phyloP scores from a whole-genome alignment of 306 rosid species.

The Rubus idaeus region DNA sequence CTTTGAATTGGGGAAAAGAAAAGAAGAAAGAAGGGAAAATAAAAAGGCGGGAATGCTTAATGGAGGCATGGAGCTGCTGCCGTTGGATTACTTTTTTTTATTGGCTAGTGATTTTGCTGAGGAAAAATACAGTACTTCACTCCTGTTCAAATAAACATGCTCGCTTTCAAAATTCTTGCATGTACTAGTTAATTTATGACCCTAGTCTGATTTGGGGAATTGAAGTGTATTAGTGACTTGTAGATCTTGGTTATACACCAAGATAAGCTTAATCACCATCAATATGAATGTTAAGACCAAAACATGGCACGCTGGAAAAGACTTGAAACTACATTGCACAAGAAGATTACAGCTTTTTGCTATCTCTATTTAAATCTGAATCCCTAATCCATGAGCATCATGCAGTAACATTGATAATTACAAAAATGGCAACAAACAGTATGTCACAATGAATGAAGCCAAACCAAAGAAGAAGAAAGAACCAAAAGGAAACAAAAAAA shows the following conservation, averaged over 20 bases:
- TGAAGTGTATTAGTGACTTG: background rate
- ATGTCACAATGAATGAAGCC: slow-evolving; percentile 40
- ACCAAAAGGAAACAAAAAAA: slow-evolving; percentile 11
- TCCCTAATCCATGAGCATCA: slow-evolving; percentile 46
- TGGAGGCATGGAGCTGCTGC: background rate
- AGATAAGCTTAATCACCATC: background rate
- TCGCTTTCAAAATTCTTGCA: no score
- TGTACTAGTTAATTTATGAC: no score
- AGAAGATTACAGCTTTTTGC: slow-evolving; percentile 40
- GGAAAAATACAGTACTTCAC: no score
- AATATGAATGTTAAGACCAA: background rate
- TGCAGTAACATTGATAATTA: slow-evolving; percentile 53
- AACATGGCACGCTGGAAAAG: background rate
- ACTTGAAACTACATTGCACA: slow-evolving; percentile 11
- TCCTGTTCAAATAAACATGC: no score
- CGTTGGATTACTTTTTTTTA: background rate
- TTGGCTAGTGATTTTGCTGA: background rate
- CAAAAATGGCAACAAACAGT: slow-evolving; percentile 54
- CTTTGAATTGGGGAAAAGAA: background rate
- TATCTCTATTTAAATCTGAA: slow-evolving; percentile 42
- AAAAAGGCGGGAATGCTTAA: slow-evolving; percentile 17
- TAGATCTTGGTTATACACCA: background rate
- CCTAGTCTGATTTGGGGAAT: background rate
- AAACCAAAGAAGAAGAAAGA: slow-evolving; percentile 20
- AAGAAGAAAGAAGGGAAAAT: background rate